phyloP scores from a whole-genome alignment of 495 filamentous ascomycete species.

The Xylaria grammica region DNA sequence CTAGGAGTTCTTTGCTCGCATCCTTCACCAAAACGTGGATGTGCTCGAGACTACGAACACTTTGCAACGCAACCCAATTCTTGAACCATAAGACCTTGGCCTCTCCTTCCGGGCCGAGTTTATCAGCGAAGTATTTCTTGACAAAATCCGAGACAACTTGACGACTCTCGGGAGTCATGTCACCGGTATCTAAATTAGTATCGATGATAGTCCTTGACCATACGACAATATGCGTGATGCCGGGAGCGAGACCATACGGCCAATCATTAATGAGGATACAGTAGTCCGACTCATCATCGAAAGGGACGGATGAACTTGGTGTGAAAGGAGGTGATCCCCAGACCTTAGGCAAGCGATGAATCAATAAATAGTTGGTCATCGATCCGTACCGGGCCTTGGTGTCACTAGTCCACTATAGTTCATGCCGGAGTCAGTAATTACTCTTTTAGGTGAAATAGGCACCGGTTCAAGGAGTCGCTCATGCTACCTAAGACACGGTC shows the following conservation, averaged over 20 bases:
- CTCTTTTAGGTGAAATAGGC: no score
- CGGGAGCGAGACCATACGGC: conserved; percentile 79
- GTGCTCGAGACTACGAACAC: conserved; percentile 79
- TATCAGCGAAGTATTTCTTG: conserved; percentile 64
- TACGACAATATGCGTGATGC: conserved; percentile 74
- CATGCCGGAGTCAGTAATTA: no score
- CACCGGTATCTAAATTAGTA: conserved; percentile 64
- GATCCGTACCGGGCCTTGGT: conserved; percentile 75
- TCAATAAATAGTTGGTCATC: conserved; percentile 77
- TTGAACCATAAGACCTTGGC: conserved; percentile 87
- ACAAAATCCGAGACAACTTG: conserved; percentile 70
- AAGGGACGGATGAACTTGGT: conserved; percentile 61
- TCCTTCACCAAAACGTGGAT: conserved; percentile 66
- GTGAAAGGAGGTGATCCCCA: conserved; percentile 68
- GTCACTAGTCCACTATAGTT: conserved; percentile 76
- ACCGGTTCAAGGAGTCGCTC: no score
- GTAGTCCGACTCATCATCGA: conserved; percentile 72
- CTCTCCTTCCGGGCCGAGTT: conserved; percentile 54
- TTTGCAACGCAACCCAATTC: conserved; percentile 90
- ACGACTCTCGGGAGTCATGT: conserved; percentile 72
- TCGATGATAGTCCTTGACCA: conserved; percentile 66
- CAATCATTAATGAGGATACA: conserved; percentile 86
- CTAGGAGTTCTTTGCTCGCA: conserved; percentile 62
- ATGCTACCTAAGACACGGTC: no score
- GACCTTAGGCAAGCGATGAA: conserved; percentile 64